Evolutionary conservation across 768 basidiomycete species (phyloP).

Genomic region (Rhizopogon roseolus): DNA sequence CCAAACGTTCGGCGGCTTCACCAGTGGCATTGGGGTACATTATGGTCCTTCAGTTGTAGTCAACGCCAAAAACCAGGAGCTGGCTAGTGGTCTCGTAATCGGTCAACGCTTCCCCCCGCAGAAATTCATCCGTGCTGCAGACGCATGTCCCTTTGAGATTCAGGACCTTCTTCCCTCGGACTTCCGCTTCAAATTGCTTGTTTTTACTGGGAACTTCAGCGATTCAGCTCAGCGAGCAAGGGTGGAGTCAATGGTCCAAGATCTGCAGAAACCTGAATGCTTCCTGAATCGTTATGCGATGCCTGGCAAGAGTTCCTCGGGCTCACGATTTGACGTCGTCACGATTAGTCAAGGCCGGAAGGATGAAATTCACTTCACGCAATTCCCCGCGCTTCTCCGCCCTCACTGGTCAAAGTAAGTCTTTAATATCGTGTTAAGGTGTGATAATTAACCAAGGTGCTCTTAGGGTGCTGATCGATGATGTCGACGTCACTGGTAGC

Average conservation of each 20-base stretch:
- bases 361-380: slow-evolving; percentile 24
- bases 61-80: slow-evolving; percentile 27
- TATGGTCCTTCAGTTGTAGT: slow-evolving; percentile 38
- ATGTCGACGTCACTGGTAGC: slow-evolving; percentile 36
- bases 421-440: background rate
- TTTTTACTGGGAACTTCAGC: slow-evolving; percentile 37
- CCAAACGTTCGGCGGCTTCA: slow-evolving; percentile 41
- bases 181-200: slow-evolving; percentile 43
- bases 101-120: slow-evolving; percentile 51
- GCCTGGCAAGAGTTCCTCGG: slow-evolving; percentile 14
- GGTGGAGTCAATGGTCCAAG: slow-evolving; percentile 21
- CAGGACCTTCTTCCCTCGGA: slow-evolving; percentile 47
- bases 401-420: slow-evolving; percentile 40
- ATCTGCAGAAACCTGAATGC: slow-evolving; percentile 19
- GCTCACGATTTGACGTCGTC: slow-evolving; percentile 26
- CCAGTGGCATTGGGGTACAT: slow-evolving; percentile 46
- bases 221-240: slow-evolving; percentile 17
- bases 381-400: slow-evolving; percentile 29
- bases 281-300: slow-evolving; percentile 23
- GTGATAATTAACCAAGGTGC: background rate
- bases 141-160: slow-evolving; percentile 41
- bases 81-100: slow-evolving; percentile 35
- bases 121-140: slow-evolving; percentile 41
- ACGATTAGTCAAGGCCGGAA: slow-evolving; percentile 27
- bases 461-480: slow-evolving; percentile 56